phyloP scores from a whole-genome alignment of 805 yeast species.

The Metschnikowia lochheadii region DNA sequence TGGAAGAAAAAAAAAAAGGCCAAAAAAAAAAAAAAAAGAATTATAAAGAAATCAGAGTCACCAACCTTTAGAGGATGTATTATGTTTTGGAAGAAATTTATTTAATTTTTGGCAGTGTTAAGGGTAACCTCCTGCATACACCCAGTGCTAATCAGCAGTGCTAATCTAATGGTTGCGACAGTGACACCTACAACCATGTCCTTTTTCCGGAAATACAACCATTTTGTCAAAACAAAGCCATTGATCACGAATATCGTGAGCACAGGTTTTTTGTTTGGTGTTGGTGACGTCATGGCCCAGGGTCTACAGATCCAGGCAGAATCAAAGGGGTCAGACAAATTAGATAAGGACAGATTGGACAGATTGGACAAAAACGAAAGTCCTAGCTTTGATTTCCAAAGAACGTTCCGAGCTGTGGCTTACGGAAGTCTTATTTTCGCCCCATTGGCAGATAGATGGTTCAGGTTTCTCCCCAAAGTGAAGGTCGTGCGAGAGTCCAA shows the following conservation, averaged over 20 bases:
- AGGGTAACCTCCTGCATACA: background rate
- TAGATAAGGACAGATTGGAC: background rate
- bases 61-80: no score
- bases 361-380: no score
- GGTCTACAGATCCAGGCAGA: slow-evolving; percentile 17
- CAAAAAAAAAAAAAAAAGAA: no score
- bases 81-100: no score
- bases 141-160: background rate
- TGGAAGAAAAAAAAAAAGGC: no score
- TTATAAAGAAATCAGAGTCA: no score
- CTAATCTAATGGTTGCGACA: background rate
- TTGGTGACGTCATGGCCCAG: slow-evolving; percentile 78
- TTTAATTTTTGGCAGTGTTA: no score
- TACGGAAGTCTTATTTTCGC: slow-evolving; percentile 77
- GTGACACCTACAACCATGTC: slow-evolving; percentile 1
- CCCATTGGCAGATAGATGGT: slow-evolving; percentile 73
- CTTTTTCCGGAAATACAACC: slow-evolving; percentile 20
- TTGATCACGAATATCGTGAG: slow-evolving; percentile 43
- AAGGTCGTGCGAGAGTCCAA: slow-evolving; percentile 30
- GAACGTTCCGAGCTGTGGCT: slow-evolving; percentile 60
- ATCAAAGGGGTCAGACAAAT: background rate
- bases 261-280: slow-evolving; percentile 59
- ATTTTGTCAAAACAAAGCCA: slow-evolving; percentile 33
- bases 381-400: slow-evolving; percentile 40
- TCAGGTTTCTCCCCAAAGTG: slow-evolving; percentile 45